These are phyloP conservation scores for Termitomyces sp. DNA, from an alignment of 1,284 basidiomycete species.

Conservation along the genomic window DNA sequence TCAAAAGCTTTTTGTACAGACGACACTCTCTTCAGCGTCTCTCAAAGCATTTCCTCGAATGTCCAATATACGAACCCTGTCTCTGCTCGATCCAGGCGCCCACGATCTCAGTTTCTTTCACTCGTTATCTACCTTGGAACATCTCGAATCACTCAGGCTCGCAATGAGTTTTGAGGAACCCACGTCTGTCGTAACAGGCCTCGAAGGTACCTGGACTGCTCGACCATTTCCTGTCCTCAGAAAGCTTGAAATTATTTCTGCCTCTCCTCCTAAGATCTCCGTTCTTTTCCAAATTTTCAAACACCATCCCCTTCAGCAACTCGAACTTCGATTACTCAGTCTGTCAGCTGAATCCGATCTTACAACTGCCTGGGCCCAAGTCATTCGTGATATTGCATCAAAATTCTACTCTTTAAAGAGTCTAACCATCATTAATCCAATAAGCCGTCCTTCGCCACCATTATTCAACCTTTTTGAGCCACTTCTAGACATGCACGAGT, in stretches of 20 bases:
- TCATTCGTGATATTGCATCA: not conserved
- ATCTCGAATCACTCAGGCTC: slow-evolving; percentile 5
- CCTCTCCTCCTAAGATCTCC: not conserved
- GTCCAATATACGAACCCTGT: not conserved
- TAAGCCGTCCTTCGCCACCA: not conserved
- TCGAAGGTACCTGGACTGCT: not conserved
- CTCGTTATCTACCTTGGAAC: not conserved
- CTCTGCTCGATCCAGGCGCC: not conserved
- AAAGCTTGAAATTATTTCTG: not conserved
- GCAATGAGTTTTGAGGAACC: not conserved
- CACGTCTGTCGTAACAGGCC: not conserved
- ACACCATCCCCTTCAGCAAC: slow-evolving; percentile 3
- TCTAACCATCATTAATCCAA: not conserved
- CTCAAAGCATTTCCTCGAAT: not conserved
- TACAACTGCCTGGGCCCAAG: not conserved
- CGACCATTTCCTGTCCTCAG: slow-evolving; percentile 3
- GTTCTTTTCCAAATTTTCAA: slow-evolving; percentile 2
- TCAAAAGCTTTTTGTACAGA: not conserved
- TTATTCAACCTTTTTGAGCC: slow-evolving; percentile 7
- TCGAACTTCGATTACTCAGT: slow-evolving; percentile 6
- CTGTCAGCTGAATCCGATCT: not conserved
- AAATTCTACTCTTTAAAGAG: slow-evolving; percentile 4
- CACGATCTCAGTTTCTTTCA: slow-evolving; percentile 3
- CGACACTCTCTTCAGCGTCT: not conserved
- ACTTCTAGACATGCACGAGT: slow-evolving; percentile 2